Base-by-base conservation (phyloP, 2,329 filamentous ascomycete species). In the Cercospora sp. region DNA sequence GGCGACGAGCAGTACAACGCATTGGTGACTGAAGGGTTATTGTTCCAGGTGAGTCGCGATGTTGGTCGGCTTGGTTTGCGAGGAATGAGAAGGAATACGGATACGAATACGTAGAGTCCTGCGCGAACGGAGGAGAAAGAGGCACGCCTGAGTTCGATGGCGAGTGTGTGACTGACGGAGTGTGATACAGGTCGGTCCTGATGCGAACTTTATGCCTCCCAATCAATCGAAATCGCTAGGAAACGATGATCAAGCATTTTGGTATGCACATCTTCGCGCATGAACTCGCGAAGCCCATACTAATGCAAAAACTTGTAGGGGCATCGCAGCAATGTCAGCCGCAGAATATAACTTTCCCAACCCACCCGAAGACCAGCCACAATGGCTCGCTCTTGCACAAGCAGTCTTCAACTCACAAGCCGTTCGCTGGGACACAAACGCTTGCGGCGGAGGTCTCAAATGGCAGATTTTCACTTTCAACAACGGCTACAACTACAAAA, bases 1-100 rank as follows among this genome's bases (percentile, higher is more conserved):
- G 88, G 88, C 66, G 89, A 91, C 77, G 74, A 80, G 2, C 84
- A 84, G 63, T 91, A 89, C 80, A 90, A 91, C 78, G 76, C 84
- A 10, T 82, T 87, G 13, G 81, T 88, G n/a, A 86, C 82, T 61
- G 74, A 87, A 69, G 87, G 84, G 4, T 79, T 91, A 75, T 75
- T 88, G 13, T 85, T 85, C 74, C 88, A 90, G 76, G 82, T 84
- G 24, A 88, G 87, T 21, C 79, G 83, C 18, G 81, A 82, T 66
- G 26, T 26, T 21, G n/a, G 45, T 51, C 18, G n/a, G 7, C 9
- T 5, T 9, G 8, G n/a, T 24, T 21, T 51, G 45, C 45, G 45
- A 21, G 45, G n/a, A 24, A 6, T 13, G 43, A 51, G 45, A 51
- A 51, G 18, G 45, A 51, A 51, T 18, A 24, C 45, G 45, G 45